These are phyloP conservation scores for Ciborinia camelliae DNA, from an alignment of 2,329 filamentous ascomycete genomes.

Conservation along the genomic window DNA sequence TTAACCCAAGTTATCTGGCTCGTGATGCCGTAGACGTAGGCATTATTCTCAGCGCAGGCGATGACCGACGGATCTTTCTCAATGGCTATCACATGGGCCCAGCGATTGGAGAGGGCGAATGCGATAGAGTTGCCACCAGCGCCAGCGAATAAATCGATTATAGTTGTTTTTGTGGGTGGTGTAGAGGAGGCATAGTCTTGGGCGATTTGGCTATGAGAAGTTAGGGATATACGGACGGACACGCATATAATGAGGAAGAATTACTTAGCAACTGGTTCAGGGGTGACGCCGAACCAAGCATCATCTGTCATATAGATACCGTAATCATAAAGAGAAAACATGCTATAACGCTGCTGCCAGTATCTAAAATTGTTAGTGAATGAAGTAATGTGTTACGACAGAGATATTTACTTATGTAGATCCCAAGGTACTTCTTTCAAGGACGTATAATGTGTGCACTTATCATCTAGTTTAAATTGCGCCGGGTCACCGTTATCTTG, in stretches of 20 bases:
- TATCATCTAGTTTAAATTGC: constrained; percentile 49
- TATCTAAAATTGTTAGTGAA: constrained; percentile 56
- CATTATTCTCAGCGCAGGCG: constrained; percentile 89
- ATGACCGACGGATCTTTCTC: constrained; percentile 79
- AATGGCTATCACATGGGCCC: constrained; percentile 81
- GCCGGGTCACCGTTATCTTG: background rate
- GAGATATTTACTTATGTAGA: constrained; percentile 68
- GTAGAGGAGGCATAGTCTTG: constrained; percentile 57
- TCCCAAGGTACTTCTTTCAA: constrained; percentile 73
- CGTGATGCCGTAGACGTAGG: constrained; percentile 74
- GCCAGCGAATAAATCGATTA: constrained; percentile 89
- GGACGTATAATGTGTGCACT: constrained; percentile 72
- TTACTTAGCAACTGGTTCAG: constrained; percentile 83
- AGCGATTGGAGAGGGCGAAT: constrained; percentile 78
- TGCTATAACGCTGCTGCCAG: constrained; percentile 81
- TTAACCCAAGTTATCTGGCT: constrained; percentile 84
- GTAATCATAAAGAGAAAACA: constrained; percentile 84
- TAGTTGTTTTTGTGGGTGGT: constrained; percentile 32
- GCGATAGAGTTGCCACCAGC: constrained; percentile 93
- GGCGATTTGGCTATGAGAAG: constrained; percentile 62
- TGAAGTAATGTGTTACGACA: background rate
- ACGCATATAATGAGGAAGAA: constrained; percentile 30
- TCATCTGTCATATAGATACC: constrained; percentile 89
- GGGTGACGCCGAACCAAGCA: constrained; percentile 96
- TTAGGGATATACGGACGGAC: constrained; percentile 8